These are phyloP conservation scores for Solanum sparsipilum DNA, from an alignment of 257 asterid genomes.

Conservation along the genomic window DNA sequence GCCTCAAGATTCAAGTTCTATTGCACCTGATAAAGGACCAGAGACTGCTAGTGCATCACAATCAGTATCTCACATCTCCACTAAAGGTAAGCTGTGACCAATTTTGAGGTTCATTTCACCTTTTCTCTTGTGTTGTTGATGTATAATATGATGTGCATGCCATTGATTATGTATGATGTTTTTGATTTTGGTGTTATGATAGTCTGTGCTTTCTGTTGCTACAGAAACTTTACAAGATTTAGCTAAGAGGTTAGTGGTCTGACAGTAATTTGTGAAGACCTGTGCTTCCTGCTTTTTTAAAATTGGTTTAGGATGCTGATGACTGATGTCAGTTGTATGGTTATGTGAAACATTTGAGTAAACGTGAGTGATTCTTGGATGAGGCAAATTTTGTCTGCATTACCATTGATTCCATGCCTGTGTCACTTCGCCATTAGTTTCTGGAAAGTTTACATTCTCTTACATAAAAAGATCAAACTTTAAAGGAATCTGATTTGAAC, in stretches of 20 bases:
- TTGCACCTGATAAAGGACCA: constrained; percentile 30
- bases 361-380: neutral
- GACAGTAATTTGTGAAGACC: neutral
- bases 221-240: neutral
- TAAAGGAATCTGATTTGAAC: neutral
- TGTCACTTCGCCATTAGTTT: neutral
- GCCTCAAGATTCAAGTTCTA: constrained; percentile 27
- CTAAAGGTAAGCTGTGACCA: constrained; percentile 19
- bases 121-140: neutral
- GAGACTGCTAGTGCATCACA: constrained; percentile 32
- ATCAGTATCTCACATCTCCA: constrained; percentile 16
- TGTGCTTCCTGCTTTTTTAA: neutral
- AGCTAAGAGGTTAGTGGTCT: neutral
- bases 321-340: neutral
- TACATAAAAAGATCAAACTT: neutral
- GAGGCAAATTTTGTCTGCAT: neutral
- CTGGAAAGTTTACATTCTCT: neutral
- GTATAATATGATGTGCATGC: neutral
- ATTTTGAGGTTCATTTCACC: neutral
- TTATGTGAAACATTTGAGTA: neutral
- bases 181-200: neutral
- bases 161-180: neutral
- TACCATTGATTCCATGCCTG: too few species aligned
- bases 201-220: neutral
- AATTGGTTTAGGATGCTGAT: neutral